Percentiles rank a stretch among this genome's conserved stretches.
phyloP scores from a whole-genome alignment of 768 basidiomycete species.

The Leccinum truebloodii region DNA sequence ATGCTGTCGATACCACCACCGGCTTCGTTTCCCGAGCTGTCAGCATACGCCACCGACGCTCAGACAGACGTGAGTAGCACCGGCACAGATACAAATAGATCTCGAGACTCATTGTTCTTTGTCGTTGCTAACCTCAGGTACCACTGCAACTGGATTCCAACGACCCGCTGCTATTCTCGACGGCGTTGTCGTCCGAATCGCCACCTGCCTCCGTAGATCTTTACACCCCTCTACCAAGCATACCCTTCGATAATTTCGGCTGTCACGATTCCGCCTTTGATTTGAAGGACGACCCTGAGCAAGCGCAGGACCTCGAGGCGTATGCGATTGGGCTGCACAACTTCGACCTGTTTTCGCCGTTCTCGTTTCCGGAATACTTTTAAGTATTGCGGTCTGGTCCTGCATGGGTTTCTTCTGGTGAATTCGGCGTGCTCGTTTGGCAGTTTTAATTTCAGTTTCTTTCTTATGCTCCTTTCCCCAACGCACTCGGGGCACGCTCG shows the following conservation, averaged over 20 bases:
- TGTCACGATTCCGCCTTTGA: conserved; percentile 6
- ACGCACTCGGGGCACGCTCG: not conserved
- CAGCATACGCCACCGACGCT: not conserved
- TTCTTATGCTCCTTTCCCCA: not conserved
- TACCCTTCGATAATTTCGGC: conserved; percentile 6
- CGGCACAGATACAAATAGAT: not conserved
- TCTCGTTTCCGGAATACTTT: conserved; percentile 20
- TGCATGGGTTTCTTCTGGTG: not conserved
- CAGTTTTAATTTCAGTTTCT: not conserved
- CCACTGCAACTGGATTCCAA: not conserved
- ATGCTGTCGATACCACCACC: not conserved
- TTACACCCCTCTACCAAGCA: conserved; percentile 1
- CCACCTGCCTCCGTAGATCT: conserved; percentile 1
- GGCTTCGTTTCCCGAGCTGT: not conserved
- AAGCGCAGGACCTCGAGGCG: conserved; percentile 30
- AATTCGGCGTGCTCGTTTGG: not conserved
- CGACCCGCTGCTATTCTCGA: not conserved
- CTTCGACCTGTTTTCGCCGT: conserved; percentile 25
- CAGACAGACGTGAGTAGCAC: conserved; percentile 13
- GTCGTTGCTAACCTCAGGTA: not conserved
- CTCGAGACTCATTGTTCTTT: not conserved
- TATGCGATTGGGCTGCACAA: conserved; percentile 32
- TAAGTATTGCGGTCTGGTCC: conserved; percentile 5
- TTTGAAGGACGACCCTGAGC: conserved; percentile 24
- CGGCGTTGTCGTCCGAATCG: not conserved